phyloP scores from a whole-genome alignment of 23 red algal genomes.

The Gracilaria gracilis region DNA sequence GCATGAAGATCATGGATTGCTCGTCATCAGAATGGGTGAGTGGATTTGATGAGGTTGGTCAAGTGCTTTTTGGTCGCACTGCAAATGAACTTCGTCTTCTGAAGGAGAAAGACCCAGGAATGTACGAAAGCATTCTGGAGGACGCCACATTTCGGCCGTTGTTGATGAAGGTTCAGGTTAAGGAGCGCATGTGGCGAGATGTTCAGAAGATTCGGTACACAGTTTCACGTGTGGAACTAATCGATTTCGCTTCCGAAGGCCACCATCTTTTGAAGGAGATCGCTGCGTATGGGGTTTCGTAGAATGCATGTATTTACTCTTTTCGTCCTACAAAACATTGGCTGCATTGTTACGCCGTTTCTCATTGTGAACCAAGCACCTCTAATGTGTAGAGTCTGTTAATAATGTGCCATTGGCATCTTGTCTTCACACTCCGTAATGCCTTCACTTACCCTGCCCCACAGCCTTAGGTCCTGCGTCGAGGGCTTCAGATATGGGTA shows the following conservation, averaged over 20 bases:
- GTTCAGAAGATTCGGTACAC: constrained; percentile 83
- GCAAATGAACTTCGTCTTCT: constrained; percentile 82
- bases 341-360: no score
- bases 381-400: no score
- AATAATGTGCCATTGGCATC: no score
- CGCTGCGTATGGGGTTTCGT: constrained; percentile 55
- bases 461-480: no score
- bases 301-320: not conserved
- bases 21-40: constrained; percentile 79
- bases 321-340: not conserved
- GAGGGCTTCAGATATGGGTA: no score
- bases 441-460: no score
- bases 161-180: constrained; percentile 84
- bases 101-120: constrained; percentile 64
- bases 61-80: constrained; percentile 69
- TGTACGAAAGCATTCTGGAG: constrained; percentile 74
- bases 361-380: no score
- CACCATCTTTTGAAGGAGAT: constrained; percentile 82
- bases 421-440: no score
- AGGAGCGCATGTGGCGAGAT: constrained; percentile 81
- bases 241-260: constrained; percentile 82
- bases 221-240: constrained; percentile 70
- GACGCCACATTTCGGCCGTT: constrained; percentile 64
- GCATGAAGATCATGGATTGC: constrained; percentile 80
- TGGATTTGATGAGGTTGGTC: constrained; percentile 89